These are phyloP conservation scores for Fusarium sp. DNA, from an alignment of 2,329 filamentous ascomycete species.

Conservation along the genomic window DNA sequence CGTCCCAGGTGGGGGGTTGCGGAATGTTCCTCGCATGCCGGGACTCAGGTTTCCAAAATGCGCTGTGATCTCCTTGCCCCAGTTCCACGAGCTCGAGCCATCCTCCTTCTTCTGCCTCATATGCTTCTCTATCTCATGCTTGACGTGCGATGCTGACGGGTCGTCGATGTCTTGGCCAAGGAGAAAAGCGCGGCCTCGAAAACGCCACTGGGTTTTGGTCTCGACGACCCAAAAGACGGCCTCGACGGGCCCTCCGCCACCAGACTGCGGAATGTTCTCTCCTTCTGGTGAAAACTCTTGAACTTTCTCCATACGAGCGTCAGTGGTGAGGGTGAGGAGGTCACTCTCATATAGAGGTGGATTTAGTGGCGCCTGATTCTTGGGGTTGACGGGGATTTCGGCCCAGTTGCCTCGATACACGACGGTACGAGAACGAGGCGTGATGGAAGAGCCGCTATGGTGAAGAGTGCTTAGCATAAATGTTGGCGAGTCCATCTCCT, in stretches of 20 bases:
- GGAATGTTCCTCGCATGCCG: slow-evolving; percentile 81
- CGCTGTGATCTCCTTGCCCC: slow-evolving; percentile 81
- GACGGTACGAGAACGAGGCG: slow-evolving; percentile 79
- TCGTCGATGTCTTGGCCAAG: slow-evolving; percentile 76
- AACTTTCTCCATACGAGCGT: slow-evolving; percentile 88
- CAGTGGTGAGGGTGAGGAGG: slow-evolving; percentile 85
- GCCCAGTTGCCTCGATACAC: slow-evolving; percentile 90
- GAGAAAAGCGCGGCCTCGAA: slow-evolving; percentile 82
- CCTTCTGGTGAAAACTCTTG: slow-evolving; percentile 70
- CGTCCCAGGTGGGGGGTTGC: slow-evolving; percentile 76
- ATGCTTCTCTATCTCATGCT: slow-evolving; percentile 69
- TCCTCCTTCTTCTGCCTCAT: slow-evolving; percentile 65
- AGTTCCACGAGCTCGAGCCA: slow-evolving; percentile 74
- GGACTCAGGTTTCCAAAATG: slow-evolving; percentile 93
- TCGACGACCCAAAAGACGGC: slow-evolving; percentile 84
- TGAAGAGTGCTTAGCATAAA: slow-evolving; percentile 67
- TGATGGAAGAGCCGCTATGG: slow-evolving; percentile 50
- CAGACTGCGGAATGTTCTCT: slow-evolving; percentile 59
- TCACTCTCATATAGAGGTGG: slow-evolving; percentile 79
- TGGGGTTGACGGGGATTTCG: slow-evolving; percentile 76
- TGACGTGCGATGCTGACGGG: slow-evolving; percentile 61
- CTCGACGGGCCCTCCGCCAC: slow-evolving; percentile 80
- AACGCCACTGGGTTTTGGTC: slow-evolving; percentile 83
- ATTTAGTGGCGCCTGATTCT: slow-evolving; percentile 80
- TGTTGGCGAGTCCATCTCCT: slow-evolving; percentile 61